Conservation (phyloP, 352 stramenopile species). For the Phytophthora capsici region DNA sequence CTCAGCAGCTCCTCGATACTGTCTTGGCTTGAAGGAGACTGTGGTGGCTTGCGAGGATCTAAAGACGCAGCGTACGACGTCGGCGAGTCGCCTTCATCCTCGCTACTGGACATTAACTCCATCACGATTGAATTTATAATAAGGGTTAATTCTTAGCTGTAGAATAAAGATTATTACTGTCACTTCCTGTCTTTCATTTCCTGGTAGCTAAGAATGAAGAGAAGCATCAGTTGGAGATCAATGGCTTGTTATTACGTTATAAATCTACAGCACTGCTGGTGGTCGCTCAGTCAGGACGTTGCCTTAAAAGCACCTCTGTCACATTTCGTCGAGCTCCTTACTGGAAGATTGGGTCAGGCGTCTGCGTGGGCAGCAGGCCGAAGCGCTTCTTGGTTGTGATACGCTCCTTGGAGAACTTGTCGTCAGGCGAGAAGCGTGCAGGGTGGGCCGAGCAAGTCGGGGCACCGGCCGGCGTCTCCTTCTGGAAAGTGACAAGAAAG, state of each 20-base stretch:
- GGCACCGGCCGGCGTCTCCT: slow-evolving; percentile 93
- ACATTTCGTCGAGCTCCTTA: slow-evolving; percentile 31
- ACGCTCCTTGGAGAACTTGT: slow-evolving; percentile 99
- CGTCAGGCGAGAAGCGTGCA: slow-evolving; percentile 98
- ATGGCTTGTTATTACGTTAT: slow-evolving; percentile 41
- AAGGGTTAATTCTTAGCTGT: neutral
- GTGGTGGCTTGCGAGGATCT: neutral
- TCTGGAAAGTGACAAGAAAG: slow-evolving; percentile 63
- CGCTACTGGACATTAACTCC: slow-evolving; percentile 74
- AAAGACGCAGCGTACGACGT: slow-evolving; percentile 9
- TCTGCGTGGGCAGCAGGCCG: slow-evolving; percentile 96
- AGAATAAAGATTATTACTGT: slow-evolving; percentile 1
- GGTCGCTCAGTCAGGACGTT: slow-evolving; percentile 1
- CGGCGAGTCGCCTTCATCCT: slow-evolving; percentile 46
- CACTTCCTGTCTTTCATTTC: neutral
- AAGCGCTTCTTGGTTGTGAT: slow-evolving; percentile 99
- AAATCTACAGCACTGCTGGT: slow-evolving; percentile 39
- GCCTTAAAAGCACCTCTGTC: neutral
- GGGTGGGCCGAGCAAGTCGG: slow-evolving; percentile 97
- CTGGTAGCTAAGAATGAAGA: neutral
- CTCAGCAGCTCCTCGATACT: slow-evolving; percentile 27
- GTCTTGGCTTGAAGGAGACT: slow-evolving; percentile 12
- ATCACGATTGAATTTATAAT: slow-evolving; percentile 30
- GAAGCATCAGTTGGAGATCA: slow-evolving; percentile 17
- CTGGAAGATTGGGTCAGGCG: slow-evolving; percentile 86